Conservation (phyloP, 148 eudicot genomes). For the Euryodendron excelsum region DNA sequence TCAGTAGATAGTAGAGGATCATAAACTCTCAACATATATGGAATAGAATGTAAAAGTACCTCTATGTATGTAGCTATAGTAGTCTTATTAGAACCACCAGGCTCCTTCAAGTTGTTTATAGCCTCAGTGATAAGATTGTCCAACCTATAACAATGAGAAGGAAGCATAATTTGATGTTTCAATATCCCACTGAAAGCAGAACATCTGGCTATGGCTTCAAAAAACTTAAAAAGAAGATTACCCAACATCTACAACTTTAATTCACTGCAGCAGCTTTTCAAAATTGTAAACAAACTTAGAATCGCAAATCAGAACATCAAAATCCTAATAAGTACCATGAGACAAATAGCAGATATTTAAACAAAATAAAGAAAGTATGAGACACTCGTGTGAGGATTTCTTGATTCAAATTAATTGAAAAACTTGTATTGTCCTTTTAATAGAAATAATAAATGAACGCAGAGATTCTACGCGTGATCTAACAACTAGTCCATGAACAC, state of each 20-base stretch:
- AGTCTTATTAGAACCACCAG: slow-evolving; percentile 88
- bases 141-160: slow-evolving; percentile 50
- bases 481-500: too few relatives aligned
- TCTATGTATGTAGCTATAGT: slow-evolving; percentile 89
- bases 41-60: slow-evolving; percentile 42
- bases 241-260: neutral
- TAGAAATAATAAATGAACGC: neutral
- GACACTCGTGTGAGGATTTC: neutral
- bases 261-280: neutral
- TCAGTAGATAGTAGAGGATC: neutral
- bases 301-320: neutral
- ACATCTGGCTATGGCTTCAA: neutral
- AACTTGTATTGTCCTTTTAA: neutral
- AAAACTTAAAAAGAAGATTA: neutral
- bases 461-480: neutral
- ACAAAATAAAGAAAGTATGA: neutral
- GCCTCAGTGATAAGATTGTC: slow-evolving; percentile 96
- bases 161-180: neutral
- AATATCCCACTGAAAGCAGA: neutral
- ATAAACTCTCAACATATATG: neutral
- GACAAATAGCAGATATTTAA: neutral
- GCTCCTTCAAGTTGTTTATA: slow-evolving; percentile 82
- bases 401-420: neutral
- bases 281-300: neutral
- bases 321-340: neutral